Evolutionary conservation across 2,329 filamentous ascomycete species (phyloP), one percentile per base, ranked within the genome.

Genomic region (Phialophora macrospora): DNA sequence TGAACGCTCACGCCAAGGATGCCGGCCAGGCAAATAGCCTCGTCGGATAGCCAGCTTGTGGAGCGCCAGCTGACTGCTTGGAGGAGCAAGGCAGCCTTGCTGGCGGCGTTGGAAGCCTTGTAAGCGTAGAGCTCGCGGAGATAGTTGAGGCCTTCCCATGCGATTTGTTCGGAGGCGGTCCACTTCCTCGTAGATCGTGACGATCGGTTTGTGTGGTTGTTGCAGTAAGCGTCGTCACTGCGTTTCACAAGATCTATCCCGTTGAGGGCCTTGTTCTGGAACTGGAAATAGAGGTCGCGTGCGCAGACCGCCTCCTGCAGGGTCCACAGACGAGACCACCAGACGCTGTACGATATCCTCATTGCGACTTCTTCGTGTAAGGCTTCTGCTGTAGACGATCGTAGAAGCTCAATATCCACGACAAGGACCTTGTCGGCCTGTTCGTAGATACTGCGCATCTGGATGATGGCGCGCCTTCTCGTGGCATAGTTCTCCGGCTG

Each of bases 281-380:
- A 56, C 34, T 56, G 55, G 55, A 56, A 56, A 22, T 56, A 22
- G 3, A 56, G 32, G 26, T 56, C 32, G 17, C 12, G 20, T 4
- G 55, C 55, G 24, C 34, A 56, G 7, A 56, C 55, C 17, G 55
- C 55, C 34, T 56, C 55, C 30, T 56, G 55, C 4, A 56, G 55
- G 1, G 55, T 56, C 55, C 55, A 56, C 7, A 56, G 30, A 12
- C 55, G 30, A 3, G 55, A 56, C 30, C 30, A 56, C 55, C 55
- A 56, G n/a, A 56, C 22, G 34, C 55, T 56, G 30, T 56, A 56
- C 9, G 55, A 56, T n/a, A 56, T 56, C 30, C 55, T 38, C 55
- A 26, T 56, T n/a, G 55, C 55, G 2, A 56, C 38, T 56, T 44
- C 55, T 41, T 56, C 55, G 11, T 12, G 6, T 6, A 32, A 24